Evolutionary conservation across 2,329 filamentous ascomycete species (phyloP), one percentile per base, ranked within the genome.

Genomic region (Lecanicillium sp.): DNA sequence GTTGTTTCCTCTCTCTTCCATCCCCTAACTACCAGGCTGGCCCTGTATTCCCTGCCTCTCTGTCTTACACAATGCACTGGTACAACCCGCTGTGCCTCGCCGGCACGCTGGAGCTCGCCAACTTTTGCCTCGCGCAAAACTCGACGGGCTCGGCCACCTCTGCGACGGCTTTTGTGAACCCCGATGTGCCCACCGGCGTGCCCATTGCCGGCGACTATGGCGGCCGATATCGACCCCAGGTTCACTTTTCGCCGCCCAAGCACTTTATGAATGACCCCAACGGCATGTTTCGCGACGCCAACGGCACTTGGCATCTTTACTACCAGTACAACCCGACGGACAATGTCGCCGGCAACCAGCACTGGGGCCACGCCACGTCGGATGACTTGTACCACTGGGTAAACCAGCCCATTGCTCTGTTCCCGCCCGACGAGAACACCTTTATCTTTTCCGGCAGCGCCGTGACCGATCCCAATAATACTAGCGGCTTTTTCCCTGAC

Each of bases 361-460:
- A 81, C 48, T 83, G 79, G 79, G 79, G 79, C 9, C 79, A 83
- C 49, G 77, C 77, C 3, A 81, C 77, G 2, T 77, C 71, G 22
- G 50, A 58, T 12, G 78, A 84, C 48, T 59, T 83, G 2, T 81
- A 78, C 48, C 71, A 73, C 42, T 84, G 79, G 79, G 62, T 61
- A 1, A 81, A 82, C 45, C 77, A 82, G 49, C 71, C 72, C 5
- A 75, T 83, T 45, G 78, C 78, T 9, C 60, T 84, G 4, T 74
- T 62, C 33, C 70, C 71, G 1, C 60, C 65, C 0, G 59, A 65
- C 19, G 52, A 68, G 14, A 59, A 55, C 0, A 57, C 62, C 11
- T 66, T 58, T 39, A 67, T 74, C 31, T 77, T 70, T 45, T 71
- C 68, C 0, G 72, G 77, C 17, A 78, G 71, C 34, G 68, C 64